Base-by-base conservation (phyloP, 768 basidiomycete genomes). In the Rhizopogon sp. region DNA sequence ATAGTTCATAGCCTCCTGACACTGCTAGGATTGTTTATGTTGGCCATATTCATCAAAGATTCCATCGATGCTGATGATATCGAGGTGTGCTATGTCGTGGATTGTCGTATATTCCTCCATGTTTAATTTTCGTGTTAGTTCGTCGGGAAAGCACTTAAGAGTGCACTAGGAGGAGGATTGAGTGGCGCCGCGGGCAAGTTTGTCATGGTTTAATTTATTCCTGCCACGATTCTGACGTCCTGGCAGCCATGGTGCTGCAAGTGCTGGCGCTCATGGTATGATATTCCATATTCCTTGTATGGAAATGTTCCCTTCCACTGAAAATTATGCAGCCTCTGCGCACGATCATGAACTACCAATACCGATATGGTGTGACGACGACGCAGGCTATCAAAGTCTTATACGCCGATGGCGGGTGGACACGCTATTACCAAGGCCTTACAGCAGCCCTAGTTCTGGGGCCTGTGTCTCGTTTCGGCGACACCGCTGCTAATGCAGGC, bases 271-370 rank as follows among this genome's bases (percentile, higher is more conserved):
- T 96, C 56, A 97, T 97, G 93, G 74, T 72, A 59, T 49, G 56
- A 46, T 39, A 22, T 16, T 50, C 43, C 2, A 46, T 39, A 22
- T 16, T 52, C 43, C 2, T 31, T 41, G 28, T 35, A 17, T 20
- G 29, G 6, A 31, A 29, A 39, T 13, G 20, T 22, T 35, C 31
- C 31, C 31, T 37, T 35, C 5, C 16, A 9, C 47, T 49, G 14
- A 49, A 54, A 57, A 40, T 57, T 11, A 25, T 39, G n/a, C 31
- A 88, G 88, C 93, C 93, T 5, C 70, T 96, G n/a, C 82, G 93
- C 17, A 97, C 95, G 2, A 79, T 94, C 53, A 98, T 98, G 96
- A 98, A 98, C 75, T 97, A 90, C 66, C 93, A 94, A 72, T 93
- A 93, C 68, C 83, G 87, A 52, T 94, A 84, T 65, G 94, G 94